Evolutionary conservation across 305 asterid genomes (phyloP), one percentile per base, ranked within the genome.

Genomic region (Andrographis paniculata): DNA sequence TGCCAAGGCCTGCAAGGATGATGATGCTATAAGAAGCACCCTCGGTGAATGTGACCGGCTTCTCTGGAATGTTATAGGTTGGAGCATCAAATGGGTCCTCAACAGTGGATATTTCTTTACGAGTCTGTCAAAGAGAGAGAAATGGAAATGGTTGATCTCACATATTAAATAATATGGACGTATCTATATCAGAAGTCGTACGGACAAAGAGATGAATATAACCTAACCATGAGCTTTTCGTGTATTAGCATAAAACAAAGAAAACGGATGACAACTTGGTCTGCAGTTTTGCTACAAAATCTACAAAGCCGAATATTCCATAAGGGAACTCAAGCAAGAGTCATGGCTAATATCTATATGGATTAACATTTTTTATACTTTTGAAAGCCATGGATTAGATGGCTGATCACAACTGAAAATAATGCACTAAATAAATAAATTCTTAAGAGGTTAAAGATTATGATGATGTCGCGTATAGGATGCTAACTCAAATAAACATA

Each of bases 51-150:
- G 97, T 74, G 62, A 87, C 86, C 20, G 95, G 97, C 73, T 80
- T 87, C 65, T 87, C 84, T 7, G 97, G 97, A 56, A 87, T 87
- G 64, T 87, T 81, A 53, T 84, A 84, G 19, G 97, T 87, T 52
- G 94, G 95, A 46, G 94, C 79, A 75, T 84, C 94, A 60, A 88
- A 84, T 11, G 95, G 95, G 56, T 81, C 87, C 62, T 84, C 95
- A n/a, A 75, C 51, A 1, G 68, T 81, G 50, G 94, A 69, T 38
- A 84, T 52, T 14, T 75, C 97, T 70, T 79, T 84, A 20, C 68
- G 73, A 56, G 77, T 36, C 95, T 87, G 88, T 35, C 56, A 59
- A 53, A 48, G 48, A 35, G 54, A 20, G 41, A 45, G 27, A 21
- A 45, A 60, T 58, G 20, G 54, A 31, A 59, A 3, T 13, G 22